phyloP scores from a whole-genome alignment of 2,329 filamentous ascomycete genomes.

The Pseudogymnoascus verrucosus region DNA sequence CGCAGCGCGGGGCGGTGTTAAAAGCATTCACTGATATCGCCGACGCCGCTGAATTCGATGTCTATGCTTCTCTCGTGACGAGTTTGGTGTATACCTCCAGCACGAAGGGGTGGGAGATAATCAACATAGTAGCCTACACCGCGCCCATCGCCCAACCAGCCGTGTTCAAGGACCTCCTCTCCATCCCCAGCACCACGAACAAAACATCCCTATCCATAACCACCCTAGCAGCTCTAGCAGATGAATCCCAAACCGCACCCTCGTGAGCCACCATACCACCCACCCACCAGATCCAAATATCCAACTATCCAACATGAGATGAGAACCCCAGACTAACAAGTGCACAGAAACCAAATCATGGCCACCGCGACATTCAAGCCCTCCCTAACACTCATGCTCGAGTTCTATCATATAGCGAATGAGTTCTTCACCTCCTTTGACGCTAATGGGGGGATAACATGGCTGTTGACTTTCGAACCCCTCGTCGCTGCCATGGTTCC shows the following conservation, averaged over 20 bases:
- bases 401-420: neutral
- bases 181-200: conserved; percentile 20
- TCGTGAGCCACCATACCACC: neutral
- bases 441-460: neutral
- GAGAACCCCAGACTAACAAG: neutral
- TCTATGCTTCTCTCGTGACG: neutral
- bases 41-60: neutral
- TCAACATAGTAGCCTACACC: neutral
- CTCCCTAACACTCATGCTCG: neutral
- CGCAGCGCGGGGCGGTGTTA: neutral
- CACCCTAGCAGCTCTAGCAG: neutral
- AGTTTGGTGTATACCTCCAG: neutral
- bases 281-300: neutral
- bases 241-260: neutral
- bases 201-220: neutral
- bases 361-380: neutral
- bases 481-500: neutral
- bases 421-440: neutral
- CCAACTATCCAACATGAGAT: no score
- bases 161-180: neutral
- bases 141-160: neutral
- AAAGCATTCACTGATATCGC: neutral
- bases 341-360: neutral
- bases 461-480: neutral
- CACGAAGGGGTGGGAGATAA: neutral